These are phyloP conservation scores for Suillus discolor DNA, from an alignment of 768 basidiomycete species.

Conservation along the genomic window DNA sequence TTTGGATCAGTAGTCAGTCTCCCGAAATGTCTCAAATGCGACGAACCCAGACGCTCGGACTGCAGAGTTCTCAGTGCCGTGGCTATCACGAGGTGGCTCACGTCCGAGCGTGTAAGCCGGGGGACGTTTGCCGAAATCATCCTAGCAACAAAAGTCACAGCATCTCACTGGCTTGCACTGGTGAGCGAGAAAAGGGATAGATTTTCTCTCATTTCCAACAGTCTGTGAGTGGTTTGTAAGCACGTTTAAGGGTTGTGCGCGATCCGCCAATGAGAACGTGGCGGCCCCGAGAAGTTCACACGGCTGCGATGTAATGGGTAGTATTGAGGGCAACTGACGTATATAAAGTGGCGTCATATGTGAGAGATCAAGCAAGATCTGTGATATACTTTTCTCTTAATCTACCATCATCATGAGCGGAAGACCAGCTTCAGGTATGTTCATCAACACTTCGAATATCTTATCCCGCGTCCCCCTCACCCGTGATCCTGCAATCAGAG, in stretches of 20 bases:
- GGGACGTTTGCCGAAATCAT: constrained; percentile 12
- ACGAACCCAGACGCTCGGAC: neutral
- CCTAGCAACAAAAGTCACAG: constrained; percentile 12
- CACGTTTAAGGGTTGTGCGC: neutral
- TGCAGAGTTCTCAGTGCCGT: constrained; percentile 2
- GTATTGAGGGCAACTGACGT: neutral
- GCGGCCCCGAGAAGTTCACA: constrained; percentile 22
- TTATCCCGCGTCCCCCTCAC: constrained; percentile 6
- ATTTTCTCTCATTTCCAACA: constrained; percentile 25
- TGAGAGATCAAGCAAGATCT: constrained; percentile 7
- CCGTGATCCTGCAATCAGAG: constrained; percentile 46
- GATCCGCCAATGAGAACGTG: constrained; percentile 10
- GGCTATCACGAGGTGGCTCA: constrained; percentile 1
- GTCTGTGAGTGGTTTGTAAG: constrained; percentile 9
- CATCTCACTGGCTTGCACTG: constrained; percentile 2
- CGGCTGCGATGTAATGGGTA: constrained; percentile 13
- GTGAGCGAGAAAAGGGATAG: constrained; percentile 7
- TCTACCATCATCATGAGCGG: constrained; percentile 53
- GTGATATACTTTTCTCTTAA: constrained; percentile 7
- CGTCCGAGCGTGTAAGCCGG: constrained; percentile 15
- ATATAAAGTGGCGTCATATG: constrained; percentile 18
- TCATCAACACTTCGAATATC: neutral
- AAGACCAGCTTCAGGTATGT: constrained; percentile 59
- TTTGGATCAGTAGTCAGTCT: neutral
- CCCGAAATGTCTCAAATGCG: neutral